phyloP scores from a whole-genome alignment of 257 asterid species.

The Solanum medicagineum region DNA sequence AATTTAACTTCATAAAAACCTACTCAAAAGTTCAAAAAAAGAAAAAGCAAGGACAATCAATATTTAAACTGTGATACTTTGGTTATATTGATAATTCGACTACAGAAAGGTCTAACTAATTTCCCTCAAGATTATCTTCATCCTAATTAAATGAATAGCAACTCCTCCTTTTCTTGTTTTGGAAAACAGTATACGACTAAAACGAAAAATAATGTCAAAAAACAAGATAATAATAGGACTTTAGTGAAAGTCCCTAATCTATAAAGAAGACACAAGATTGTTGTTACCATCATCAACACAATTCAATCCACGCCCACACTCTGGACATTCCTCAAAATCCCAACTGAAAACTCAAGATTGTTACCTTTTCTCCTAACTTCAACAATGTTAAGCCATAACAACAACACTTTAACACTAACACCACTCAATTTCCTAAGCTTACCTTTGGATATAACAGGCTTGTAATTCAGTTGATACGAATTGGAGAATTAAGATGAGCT shows the following conservation, averaged over 20 bases:
- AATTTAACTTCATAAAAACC: no score
- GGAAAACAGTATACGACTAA: no score
- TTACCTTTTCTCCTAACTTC: slow-evolving; percentile 37
- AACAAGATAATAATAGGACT: not conserved
- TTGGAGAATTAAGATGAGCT: slow-evolving; percentile 22
- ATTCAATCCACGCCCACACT: slow-evolving; percentile 80
- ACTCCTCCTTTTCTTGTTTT: no score
- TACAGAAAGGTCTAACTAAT: no score
- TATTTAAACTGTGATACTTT: no score
- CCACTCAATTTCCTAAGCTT: slow-evolving; percentile 38
- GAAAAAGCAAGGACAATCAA: no score
- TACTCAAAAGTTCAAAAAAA: no score
- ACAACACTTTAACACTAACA: slow-evolving; percentile 50
- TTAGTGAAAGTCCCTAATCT: not conserved
- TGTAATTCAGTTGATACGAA: slow-evolving; percentile 51
- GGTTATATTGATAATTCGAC: no score
- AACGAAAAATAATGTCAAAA: no score
- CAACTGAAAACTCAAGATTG: slow-evolving; percentile 50
- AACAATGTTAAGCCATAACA: slow-evolving; percentile 50
- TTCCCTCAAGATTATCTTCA: no score
- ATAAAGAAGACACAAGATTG: slow-evolving; percentile 9
- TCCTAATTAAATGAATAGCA: no score
- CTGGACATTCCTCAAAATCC: slow-evolving; percentile 59
- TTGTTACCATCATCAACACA: slow-evolving; percentile 6
- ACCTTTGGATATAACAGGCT: slow-evolving; percentile 25